Base-by-base conservation (phyloP, 768 basidiomycete genomes). In the Collybia sp. region DNA sequence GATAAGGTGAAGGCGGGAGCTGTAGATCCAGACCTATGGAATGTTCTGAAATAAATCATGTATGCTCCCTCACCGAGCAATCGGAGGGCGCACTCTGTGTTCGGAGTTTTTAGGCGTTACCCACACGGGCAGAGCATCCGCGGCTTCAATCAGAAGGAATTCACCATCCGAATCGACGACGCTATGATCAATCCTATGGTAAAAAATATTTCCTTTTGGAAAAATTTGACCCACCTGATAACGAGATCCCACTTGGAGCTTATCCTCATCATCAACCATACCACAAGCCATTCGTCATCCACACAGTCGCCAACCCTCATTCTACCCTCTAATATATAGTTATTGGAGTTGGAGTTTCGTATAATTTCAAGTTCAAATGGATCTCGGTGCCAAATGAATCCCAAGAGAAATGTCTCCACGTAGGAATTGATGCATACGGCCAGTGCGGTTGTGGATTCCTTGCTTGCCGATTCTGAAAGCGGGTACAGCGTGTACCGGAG, bases 211-310 rank as follows among this genome's bases (percentile, higher is more conserved):
- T 40, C 25, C 30, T 6, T 46, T 10, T 37, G 10, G 43, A 40
- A 31, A 31, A 34, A 44, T 36, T 47, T 25, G 20, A 60, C 76
- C 47, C 53, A 93, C 93, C 86, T 84, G 46, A 92, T 79, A 9
- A 77, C 80, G 32, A 93, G 63, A 53, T 93, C 86, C 86, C 87
- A 94, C 50, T 79, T 80, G 34, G 72, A 66, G 50, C 83, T 86
- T 47, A 95, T 72, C 63, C 90, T 78, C 55, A 73, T 77, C 47
- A 98, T 68, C 40, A 98, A 69, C 90, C 91, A 98, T 13, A 97
- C 93, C 12, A 79, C 75, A 60, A 84, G 85, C 96, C 96, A 99
- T 65, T 99, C 96, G 57, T 99, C 96, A 63, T 99, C 94, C n/a
- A 98, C 78, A 43, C 83, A 88, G 65, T 99, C 96, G 2, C 96